Percentiles rank a stretch among this genome's conserved stretches.
Evolutionary conservation across 768 basidiomycete genomes (phyloP).

Genomic region (Podaxis carcinomalis): DNA sequence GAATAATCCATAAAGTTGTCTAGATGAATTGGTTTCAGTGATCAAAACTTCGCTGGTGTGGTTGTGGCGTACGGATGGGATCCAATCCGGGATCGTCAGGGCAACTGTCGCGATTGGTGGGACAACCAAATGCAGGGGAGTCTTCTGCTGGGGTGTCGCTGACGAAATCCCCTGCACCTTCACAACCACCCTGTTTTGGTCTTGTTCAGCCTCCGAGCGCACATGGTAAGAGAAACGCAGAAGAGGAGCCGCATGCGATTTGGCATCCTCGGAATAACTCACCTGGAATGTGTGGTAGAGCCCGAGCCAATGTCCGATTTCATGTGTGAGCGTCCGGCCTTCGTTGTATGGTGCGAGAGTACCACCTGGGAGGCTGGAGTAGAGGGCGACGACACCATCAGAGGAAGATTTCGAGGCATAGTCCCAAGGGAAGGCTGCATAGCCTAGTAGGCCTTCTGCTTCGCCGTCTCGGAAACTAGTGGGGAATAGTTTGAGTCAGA

Average conservation of each 20-base stretch:
- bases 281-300: conserved; percentile 55
- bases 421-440: conserved; percentile 30
- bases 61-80: conserved; percentile 24
- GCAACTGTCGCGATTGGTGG: conserved; percentile 26
- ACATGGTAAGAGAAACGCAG: not conserved
- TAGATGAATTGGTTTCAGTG: not conserved
- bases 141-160: conserved; percentile 32
- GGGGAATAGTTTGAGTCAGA: no score
- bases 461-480: conserved; percentile 17
- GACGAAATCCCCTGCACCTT: conserved; percentile 32
- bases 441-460: conserved; percentile 27
- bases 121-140: conserved; percentile 26
- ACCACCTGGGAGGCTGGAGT: conserved; percentile 28
- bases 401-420: conserved; percentile 22
- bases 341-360: conserved; percentile 34
- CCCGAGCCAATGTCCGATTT: conserved; percentile 53
- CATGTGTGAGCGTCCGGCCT: conserved; percentile 47
- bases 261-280: conserved; percentile 16
- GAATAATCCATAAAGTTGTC: conserved; percentile 34
- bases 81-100: conserved; percentile 27
- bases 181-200: conserved; percentile 33
- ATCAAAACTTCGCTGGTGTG: not conserved
- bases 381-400: conserved; percentile 35
- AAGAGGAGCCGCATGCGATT: not conserved
- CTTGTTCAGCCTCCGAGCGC: conserved; percentile 22